Evolutionary conservation across 2,329 filamentous ascomycete species (phyloP).

Genomic region (Fusarium anguioides): DNA sequence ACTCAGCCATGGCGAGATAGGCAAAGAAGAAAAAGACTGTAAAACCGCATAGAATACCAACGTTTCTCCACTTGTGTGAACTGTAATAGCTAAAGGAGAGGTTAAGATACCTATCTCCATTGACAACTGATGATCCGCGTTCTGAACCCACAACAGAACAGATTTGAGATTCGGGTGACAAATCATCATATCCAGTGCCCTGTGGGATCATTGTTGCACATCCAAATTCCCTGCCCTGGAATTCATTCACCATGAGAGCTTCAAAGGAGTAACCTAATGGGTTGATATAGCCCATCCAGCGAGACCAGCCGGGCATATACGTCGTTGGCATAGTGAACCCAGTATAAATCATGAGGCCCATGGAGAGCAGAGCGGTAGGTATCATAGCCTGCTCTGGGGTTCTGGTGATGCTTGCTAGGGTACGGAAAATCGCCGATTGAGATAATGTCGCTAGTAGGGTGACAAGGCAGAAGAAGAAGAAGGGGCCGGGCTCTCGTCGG

Average conservation of each 20-base stretch:
- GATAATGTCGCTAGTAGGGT: slow-evolving; percentile 54
- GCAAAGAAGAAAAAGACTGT: slow-evolving; percentile 69
- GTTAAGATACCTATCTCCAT: slow-evolving; percentile 69
- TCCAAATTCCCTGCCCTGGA: slow-evolving; percentile 62
- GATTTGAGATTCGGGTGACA: slow-evolving; percentile 58
- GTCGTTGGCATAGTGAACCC: slow-evolving; percentile 57
- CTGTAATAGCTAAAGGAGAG: slow-evolving; percentile 66
- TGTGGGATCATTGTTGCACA: slow-evolving; percentile 64
- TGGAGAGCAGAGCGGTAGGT: slow-evolving; percentile 61
- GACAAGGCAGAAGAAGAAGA: slow-evolving; percentile 59
- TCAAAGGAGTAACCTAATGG: slow-evolving; percentile 74
- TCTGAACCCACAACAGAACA: slow-evolving; percentile 66
- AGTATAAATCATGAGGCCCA: slow-evolving; percentile 54
- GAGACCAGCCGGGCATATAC: slow-evolving; percentile 70
- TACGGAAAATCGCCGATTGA: slow-evolving; percentile 44
- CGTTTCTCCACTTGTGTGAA: slow-evolving; percentile 70
- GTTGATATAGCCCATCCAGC: slow-evolving; percentile 74
- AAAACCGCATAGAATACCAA: slow-evolving; percentile 74
- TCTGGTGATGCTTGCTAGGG: slow-evolving; percentile 41
- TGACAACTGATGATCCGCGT: slow-evolving; percentile 63
- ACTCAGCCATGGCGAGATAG: slow-evolving; percentile 72
- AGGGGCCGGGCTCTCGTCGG: slow-evolving; percentile 55
- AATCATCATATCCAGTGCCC: slow-evolving; percentile 47
- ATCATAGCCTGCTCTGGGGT: slow-evolving; percentile 54
- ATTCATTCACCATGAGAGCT: slow-evolving; percentile 71